Conservation (phyloP, 106 monocot genomes). For the Dioscorea dumetorum region DNA sequence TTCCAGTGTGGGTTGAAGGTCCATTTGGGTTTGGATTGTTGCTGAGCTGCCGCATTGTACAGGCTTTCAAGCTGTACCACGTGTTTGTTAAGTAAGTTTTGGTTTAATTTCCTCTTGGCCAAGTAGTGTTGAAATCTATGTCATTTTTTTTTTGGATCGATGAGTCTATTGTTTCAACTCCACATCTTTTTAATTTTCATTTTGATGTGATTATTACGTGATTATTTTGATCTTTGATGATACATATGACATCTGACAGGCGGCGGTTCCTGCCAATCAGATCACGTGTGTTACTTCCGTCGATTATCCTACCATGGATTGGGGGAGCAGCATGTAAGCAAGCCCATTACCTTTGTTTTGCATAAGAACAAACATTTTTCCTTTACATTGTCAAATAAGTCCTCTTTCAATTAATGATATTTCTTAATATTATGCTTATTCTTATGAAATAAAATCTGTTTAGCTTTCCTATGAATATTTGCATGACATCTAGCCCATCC, state of each 20-base stretch:
- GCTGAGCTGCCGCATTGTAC: slow-evolving; percentile 37
- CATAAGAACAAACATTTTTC: too few species aligned
- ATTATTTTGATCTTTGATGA: neutral
- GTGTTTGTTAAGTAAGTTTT: slow-evolving; percentile 32
- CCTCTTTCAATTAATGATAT: too few species aligned
- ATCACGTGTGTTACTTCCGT: slow-evolving; percentile 10
- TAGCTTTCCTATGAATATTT: too few species aligned
- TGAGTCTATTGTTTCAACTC: neutral
- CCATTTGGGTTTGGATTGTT: slow-evolving; percentile 37
- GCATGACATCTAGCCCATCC: too few species aligned
- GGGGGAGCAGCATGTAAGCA: slow-evolving; percentile 20
- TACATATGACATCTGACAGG: neutral
- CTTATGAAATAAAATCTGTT: neutral
- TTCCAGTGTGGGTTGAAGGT: slow-evolving; percentile 36
- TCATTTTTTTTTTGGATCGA: neutral
- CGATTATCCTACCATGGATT: slow-evolving; percentile 24
- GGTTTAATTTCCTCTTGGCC: neutral
- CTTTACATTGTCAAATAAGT: too few species aligned
- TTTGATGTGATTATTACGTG: too few species aligned
- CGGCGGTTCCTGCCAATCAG: slow-evolving; percentile 14
- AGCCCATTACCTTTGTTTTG: neutral
- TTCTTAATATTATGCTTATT: neutral
- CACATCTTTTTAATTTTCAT: neutral
- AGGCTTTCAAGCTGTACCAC: slow-evolving; percentile 25
- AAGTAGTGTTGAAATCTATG: neutral